These are phyloP conservation scores for Monosporascus sp. DNA, from an alignment of 2,329 filamentous ascomycete species.

Conservation along the genomic window DNA sequence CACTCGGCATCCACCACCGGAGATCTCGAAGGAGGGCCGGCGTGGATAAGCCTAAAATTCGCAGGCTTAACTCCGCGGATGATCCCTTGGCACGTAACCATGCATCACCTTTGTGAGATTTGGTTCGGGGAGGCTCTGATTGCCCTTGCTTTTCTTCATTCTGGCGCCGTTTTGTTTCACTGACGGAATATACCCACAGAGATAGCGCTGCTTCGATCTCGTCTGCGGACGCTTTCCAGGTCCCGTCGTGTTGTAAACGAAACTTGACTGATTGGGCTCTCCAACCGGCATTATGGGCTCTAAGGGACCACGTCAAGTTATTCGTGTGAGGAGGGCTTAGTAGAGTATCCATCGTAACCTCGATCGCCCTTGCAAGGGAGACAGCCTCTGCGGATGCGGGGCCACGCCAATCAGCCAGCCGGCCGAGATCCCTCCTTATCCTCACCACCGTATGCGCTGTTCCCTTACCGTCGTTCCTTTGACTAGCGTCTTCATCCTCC, in stretches of 20 bases:
- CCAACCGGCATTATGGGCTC: neutral
- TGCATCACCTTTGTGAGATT: constrained; percentile 6
- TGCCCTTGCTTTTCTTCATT: constrained; percentile 1
- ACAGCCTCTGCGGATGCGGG: constrained; percentile 11
- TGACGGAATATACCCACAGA: constrained; percentile 22
- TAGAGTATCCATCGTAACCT: constrained; percentile 15
- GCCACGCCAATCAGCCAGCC: constrained; percentile 16
- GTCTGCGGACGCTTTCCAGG: constrained; percentile 15
- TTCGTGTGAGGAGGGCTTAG: neutral
- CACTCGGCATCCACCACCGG: constrained; percentile 2
- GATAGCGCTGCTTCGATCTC: constrained; percentile 26
- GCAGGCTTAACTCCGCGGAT: constrained; percentile 2
- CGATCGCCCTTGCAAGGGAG: constrained; percentile 13
- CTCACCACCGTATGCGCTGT: constrained; percentile 11
- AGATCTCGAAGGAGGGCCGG: constrained; percentile 3
- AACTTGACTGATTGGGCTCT: constrained; percentile 1
- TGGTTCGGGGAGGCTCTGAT: neutral
- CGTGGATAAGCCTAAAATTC: constrained; percentile 9
- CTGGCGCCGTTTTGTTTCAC: neutral
- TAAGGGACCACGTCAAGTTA: neutral
- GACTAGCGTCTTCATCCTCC: neutral
- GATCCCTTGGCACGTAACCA: constrained; percentile 12
- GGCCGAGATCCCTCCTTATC: constrained; percentile 13
- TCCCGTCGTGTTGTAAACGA: neutral
- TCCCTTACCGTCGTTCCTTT: too few species aligned